Conservation (phyloP, 108 stramenopile genomes). For the Skeletonema menzelii region DNA sequence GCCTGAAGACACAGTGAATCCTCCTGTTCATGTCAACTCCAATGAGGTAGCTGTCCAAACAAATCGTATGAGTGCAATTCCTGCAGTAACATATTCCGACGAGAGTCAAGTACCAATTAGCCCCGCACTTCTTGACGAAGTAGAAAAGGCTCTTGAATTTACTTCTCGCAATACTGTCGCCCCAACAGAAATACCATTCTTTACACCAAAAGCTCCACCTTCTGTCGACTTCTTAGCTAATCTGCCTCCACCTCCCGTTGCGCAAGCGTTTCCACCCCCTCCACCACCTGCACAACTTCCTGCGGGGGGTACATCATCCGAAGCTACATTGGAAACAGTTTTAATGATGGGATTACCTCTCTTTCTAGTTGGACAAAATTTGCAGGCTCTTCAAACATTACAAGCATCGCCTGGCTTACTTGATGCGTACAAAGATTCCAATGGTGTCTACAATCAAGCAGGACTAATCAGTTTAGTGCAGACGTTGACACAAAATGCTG, state of each 20-base stretch:
- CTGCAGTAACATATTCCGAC: constrained; percentile 50
- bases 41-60: constrained; percentile 62
- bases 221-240: constrained; percentile 17
- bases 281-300: neutral
- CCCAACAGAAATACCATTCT: constrained; percentile 73
- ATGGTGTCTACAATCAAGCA: constrained; percentile 79
- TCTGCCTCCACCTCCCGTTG: constrained; percentile 2
- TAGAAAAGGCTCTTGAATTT: constrained; percentile 83
- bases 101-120: constrained; percentile 65
- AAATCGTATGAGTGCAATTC: constrained; percentile 54
- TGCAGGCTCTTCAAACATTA: constrained; percentile 81
- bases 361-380: constrained; percentile 77
- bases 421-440: constrained; percentile 69
- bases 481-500: constrained; percentile 63
- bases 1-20: constrained; percentile 55
- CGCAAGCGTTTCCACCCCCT: constrained; percentile 10
- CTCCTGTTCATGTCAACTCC: constrained; percentile 63
- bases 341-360: constrained; percentile 42
- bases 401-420: constrained; percentile 71
- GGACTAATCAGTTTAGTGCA: constrained; percentile 75
- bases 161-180: constrained; percentile 60
- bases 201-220: constrained; percentile 60
- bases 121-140: constrained; percentile 71
- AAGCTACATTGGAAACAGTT: constrained; percentile 44
- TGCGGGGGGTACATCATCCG: constrained; percentile 13